Percentiles rank a stretch among this genome's conserved stretches.
phyloP scores from a whole-genome alignment of 2,329 filamentous ascomycete species.

The Ustulina deusta region DNA sequence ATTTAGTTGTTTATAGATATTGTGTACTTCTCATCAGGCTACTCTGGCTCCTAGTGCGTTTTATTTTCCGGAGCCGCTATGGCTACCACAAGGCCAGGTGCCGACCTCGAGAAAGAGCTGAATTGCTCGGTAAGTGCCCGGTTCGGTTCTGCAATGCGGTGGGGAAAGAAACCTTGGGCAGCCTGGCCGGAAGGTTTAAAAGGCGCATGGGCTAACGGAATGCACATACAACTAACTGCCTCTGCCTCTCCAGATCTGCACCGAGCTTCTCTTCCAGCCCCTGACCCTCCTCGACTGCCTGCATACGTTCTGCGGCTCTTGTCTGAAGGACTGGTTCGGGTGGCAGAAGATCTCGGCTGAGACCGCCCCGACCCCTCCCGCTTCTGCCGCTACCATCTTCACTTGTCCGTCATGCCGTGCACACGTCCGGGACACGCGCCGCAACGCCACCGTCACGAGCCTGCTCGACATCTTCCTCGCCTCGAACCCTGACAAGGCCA shows the following conservation, averaged over 20 bases:
- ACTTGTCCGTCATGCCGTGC: slow-evolving; percentile 96
- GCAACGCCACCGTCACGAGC: slow-evolving; percentile 91
- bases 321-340: slow-evolving; percentile 94
- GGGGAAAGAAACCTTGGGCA: slow-evolving; percentile 8
- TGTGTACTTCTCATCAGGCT: slow-evolving; percentile 4
- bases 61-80: slow-evolving; percentile 52
- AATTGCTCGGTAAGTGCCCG: slow-evolving; percentile 85
- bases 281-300: slow-evolving; percentile 92
- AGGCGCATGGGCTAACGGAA: background rate
- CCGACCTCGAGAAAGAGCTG: slow-evolving; percentile 92
- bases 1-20: slow-evolving; percentile 15
- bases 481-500: slow-evolving; percentile 81
- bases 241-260: slow-evolving; percentile 80
- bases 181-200: background rate
- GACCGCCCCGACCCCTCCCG: slow-evolving; percentile 61
- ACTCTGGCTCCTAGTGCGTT: background rate
- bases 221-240: slow-evolving; percentile 5
- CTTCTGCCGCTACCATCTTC: slow-evolving; percentile 67
- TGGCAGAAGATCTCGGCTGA: slow-evolving; percentile 76
- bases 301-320: slow-evolving; percentile 95
- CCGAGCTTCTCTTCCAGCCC: slow-evolving; percentile 91
- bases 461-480: slow-evolving; percentile 88
- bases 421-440: slow-evolving; percentile 84
- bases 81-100: slow-evolving; percentile 63
- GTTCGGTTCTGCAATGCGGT: slow-evolving; percentile 32